Conservation (phyloP, 2,329 filamentous ascomycete species). For the Colletotrichum acutatum region DNA sequence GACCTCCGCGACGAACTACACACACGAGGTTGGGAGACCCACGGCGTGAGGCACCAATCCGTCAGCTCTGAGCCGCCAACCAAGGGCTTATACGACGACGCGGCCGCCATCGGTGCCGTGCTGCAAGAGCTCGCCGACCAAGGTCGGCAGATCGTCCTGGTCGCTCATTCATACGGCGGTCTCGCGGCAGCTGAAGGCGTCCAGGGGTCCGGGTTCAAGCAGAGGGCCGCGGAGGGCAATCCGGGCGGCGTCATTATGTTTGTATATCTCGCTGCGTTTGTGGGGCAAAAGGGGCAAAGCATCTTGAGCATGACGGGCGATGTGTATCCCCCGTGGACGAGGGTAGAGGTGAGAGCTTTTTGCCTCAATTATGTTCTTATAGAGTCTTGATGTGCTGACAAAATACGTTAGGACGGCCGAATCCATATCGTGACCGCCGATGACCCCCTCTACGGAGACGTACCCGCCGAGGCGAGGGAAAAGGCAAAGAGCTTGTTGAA, state of each 20-base stretch:
- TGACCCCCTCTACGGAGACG: conserved; percentile 40
- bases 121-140: conserved; percentile 43
- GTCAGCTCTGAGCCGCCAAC: conserved; percentile 44
- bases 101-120: conserved; percentile 40
- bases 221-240: conserved; percentile 44
- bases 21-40: conserved; percentile 44
- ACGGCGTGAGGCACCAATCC: conserved; percentile 43
- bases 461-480: conserved; percentile 21
- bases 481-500: conserved; percentile 19
- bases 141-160: conserved; percentile 53
- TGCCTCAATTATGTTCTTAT: neutral
- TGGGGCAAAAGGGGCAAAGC: conserved; percentile 40
- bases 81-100: conserved; percentile 45
- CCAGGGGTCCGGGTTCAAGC: conserved; percentile 45
- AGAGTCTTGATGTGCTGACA: conserved; percentile 13
- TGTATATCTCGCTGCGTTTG: conserved; percentile 48
- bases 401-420: conserved; percentile 22
- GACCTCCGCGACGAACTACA: conserved; percentile 43
- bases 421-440: neutral
- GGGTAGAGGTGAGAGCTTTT: conserved; percentile 34
- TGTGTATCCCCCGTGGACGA: conserved; percentile 40
- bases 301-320: conserved; percentile 38
- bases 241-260: conserved; percentile 50
- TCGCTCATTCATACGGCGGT: conserved; percentile 56
- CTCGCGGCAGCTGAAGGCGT: conserved; percentile 50